These are phyloP conservation scores for Silene conica DNA, from an alignment of 148 eudicot genomes.

Conservation along the genomic window DNA sequence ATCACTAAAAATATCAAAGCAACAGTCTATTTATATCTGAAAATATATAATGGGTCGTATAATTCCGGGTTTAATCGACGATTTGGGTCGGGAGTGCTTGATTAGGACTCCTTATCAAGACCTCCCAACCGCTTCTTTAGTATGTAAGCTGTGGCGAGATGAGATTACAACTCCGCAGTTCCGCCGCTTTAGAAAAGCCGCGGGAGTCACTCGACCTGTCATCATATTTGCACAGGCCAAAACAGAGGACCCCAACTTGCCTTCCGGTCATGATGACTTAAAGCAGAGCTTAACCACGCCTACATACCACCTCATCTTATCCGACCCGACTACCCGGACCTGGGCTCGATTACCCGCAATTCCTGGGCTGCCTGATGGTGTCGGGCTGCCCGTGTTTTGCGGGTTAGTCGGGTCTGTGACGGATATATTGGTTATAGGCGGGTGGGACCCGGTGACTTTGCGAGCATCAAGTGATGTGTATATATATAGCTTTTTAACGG, in stretches of 20 bases:
- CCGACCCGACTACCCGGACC: conserved; percentile 40
- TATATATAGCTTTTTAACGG: conserved; percentile 47
- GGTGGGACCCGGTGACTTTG: conserved; percentile 71
- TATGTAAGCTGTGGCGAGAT: conserved; percentile 45
- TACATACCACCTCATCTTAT: conserved; percentile 40
- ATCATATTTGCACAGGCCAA: conserved; percentile 55
- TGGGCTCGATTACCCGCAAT: conserved; percentile 52
- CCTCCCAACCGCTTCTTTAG: conserved; percentile 42
- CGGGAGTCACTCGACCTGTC: conserved; percentile 43
- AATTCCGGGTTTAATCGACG: conserved; percentile 57
- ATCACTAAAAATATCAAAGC: too few species aligned
- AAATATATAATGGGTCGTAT: conserved; percentile 44
- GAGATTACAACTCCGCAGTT: conserved; percentile 44
- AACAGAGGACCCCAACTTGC: conserved; percentile 16
- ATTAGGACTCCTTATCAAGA: conserved; percentile 41
- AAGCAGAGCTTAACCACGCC: conserved; percentile 29
- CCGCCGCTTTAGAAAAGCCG: conserved; percentile 29
- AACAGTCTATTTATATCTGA: neutral
- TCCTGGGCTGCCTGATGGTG: conserved; percentile 32
- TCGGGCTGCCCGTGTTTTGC: conserved; percentile 65
- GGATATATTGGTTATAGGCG: conserved; percentile 69
- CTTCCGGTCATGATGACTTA: neutral
- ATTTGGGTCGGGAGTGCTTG: conserved; percentile 61
- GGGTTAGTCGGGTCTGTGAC: conserved; percentile 55
- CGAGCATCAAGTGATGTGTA: conserved; percentile 39